Base-by-base conservation (phyloP, 495 filamentous ascomycete species). In the Xylaria sp. region DNA sequence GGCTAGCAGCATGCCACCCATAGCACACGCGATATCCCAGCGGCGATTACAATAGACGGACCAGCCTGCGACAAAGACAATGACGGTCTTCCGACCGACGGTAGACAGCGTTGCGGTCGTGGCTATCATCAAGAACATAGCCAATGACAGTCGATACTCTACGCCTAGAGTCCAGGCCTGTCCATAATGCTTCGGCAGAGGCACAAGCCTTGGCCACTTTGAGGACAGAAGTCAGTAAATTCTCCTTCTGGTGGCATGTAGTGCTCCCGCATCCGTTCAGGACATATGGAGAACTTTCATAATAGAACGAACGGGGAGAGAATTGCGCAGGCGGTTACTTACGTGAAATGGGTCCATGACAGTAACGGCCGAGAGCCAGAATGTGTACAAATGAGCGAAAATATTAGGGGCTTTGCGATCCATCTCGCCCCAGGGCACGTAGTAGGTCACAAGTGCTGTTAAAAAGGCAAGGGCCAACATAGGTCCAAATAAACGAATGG, bases 81-180 rank as follows among this genome's bases (percentile, higher is more conserved):
- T 37, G 62, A 66, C 9, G 62, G 7, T 52, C 62, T 66, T 66
- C 62, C 62, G 62, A 24, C 43, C 26, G 44, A 66, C 62, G 44
- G 62, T 66, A 52, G 62, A 50, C 31, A 66, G 62, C 44, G 62
- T 66, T 52, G 62, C 62, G 17, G 62, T 66, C 44, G 62, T 66
- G 31, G 62, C 62, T 66, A 66, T 66, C 62, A 66, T 66, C 62
- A 66, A 52, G 62, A 66, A 66, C 62, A 66, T 66, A 24, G 21
- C 62, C 29, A 66, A 66, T 26, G 62, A 66, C 31, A 66, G 62
- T 37, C 62, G 44, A 52, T 66, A 66, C 44, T 66, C 62, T 52
- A 66, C 62, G 31, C 62, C 62, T 37, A 66, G 62, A 66, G 62
- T 66, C 62, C 62, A 66, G 8, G 62, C 62, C 29, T 66, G 62